Base-by-base conservation (phyloP, 2,329 filamentous ascomycete genomes). In the Phaeosphaeriaceae sp. region DNA sequence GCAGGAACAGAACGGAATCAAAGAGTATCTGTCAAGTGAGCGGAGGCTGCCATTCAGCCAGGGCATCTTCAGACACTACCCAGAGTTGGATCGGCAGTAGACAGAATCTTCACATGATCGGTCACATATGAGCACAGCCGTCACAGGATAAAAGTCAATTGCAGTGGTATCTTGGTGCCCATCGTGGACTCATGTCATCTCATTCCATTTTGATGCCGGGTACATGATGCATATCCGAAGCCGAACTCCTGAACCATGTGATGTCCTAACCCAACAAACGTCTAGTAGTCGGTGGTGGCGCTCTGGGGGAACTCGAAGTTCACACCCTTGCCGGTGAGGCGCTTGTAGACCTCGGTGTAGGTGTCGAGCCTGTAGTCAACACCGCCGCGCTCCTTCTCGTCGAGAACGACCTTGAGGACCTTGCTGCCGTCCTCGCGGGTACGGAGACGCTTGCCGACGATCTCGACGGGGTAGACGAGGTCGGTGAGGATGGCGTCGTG, bases 291-390 rank as follows among this genome's bases (percentile, higher is more conserved):
- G 73, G 87, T 76, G 78, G 85, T 82, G 78, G 85, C 85, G 80
- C 86, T 87, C 86, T 96, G 91, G 77, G 95, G 95, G 89, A 99
- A 99, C 89, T 99, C 95, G 81, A 99, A 99, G 84, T 89, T 89
- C 81, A 98, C 95, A 81, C 89, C 89, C 85, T 96, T 95, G 84
- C 95, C 95, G 66, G 95, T 99, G 80, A 99, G 87, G 79, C 92
- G 90, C 84, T 93, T 92, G 91, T 99, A 99, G 81, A 99, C 95
- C 89, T 99, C 95, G 70, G 92, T 92, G 89, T 99, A 99, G 81
- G 94, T 97, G 85, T 99, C 95, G 76, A 99, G 92, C 82, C 95
- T 89, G 91, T 98, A 97, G 88, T 99, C 95, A 76, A 99, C 94
- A 82, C 93, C 93, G 79, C 93, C 94, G 78, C 93, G 92, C 91